Evolutionary conservation across 192 early-diverging fungal species (phyloP), one percentile per base, ranked within the genome.

Genomic region (Backusella circina): DNA sequence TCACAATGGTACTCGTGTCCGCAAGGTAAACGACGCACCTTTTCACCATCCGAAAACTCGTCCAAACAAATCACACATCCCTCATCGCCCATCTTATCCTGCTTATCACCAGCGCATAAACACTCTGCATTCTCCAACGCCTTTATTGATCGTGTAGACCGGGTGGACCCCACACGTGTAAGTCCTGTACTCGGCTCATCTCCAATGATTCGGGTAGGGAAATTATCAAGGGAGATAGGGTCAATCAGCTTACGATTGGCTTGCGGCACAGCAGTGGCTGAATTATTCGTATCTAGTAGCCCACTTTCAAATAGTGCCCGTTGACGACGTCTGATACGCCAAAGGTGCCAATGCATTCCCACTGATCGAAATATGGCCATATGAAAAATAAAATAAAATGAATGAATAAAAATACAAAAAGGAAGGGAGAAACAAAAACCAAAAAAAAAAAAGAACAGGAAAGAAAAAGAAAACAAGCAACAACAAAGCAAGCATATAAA

Each of bases 1-100:
- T 89, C 88, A 74, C 84, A 84, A 47, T 90, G 88, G 73, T 86
- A 90, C 31, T 88, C 87, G 68, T 90, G 88, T 8, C 54, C 77
- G 71, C 88, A 90, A 30, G 87, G 87, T 23, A 90, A 72, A 33
- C 70, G 74, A 31, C 88, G 70, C 64, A 90, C 70, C 35, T 84
- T 77, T 23, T 90, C 88, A 2, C 88, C 88, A 28, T 77, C 36
- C 18, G 73, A 72, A 80, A 87, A 90, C 1, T 87, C 88, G 47
- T 90, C 88, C 32, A 90, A 28, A 61, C 88, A 90, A 37, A 88
- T 84, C 26, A 86, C 88, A 54, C 86, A 90, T 0, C 77, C 80
- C n/a, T 83, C 84, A 31, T 67, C 72, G 18, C 18, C 44, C 16
- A 47, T 16, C 13, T 35, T 67, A 39, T 64, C 23, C 35, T 35